These are phyloP conservation scores for Anthoceros angustus DNA, from an alignment of 225 moss, liverwort and hornwort species.

Conservation along the genomic window DNA sequence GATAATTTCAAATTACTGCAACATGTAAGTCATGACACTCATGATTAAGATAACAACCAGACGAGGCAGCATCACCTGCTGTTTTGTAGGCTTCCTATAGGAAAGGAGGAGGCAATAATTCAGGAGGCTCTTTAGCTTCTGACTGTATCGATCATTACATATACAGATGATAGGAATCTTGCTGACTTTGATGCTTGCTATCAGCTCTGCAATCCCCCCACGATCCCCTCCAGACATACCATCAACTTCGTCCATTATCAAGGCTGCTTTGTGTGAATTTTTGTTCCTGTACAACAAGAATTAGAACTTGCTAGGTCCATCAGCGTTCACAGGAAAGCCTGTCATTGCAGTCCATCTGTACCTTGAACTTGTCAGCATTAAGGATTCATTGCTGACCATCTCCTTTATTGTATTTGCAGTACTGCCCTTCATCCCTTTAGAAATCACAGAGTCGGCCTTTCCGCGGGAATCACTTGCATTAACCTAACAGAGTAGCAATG, in stretches of 20 bases:
- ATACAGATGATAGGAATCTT: slow-evolving; percentile 92
- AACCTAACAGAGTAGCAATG: slow-evolving; percentile 26
- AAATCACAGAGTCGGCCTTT: slow-evolving; percentile 75
- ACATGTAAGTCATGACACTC: too few species aligned
- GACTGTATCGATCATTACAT: slow-evolving; percentile 85
- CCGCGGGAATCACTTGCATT: slow-evolving; percentile 98
- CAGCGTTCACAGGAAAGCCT: too few species aligned
- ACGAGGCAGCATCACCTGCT: slow-evolving; percentile 81
- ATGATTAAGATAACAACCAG: too few species aligned
- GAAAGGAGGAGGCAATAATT: slow-evolving; percentile 74
- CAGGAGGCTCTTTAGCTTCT: slow-evolving; percentile 76
- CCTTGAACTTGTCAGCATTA: slow-evolving; percentile 40
- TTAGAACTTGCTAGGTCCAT: too few species aligned
- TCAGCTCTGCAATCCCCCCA: slow-evolving; percentile 90
- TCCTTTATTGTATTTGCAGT: slow-evolving; percentile 92
- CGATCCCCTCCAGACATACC: slow-evolving; percentile 99
- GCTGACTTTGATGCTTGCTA: slow-evolving; percentile 77
- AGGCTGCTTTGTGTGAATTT: slow-evolving; percentile 29
- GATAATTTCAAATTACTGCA: too few species aligned
- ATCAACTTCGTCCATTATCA: slow-evolving; percentile 99
- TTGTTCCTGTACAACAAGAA: slow-evolving; percentile 47
- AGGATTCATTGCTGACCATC: slow-evolving; percentile 82
- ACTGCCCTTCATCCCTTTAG: slow-evolving; percentile 70
- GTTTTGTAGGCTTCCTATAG: slow-evolving; percentile 92
- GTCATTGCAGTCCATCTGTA: too few species aligned